phyloP scores from a whole-genome alignment of 805 yeast genomes.

The Nakazawaea populi region DNA sequence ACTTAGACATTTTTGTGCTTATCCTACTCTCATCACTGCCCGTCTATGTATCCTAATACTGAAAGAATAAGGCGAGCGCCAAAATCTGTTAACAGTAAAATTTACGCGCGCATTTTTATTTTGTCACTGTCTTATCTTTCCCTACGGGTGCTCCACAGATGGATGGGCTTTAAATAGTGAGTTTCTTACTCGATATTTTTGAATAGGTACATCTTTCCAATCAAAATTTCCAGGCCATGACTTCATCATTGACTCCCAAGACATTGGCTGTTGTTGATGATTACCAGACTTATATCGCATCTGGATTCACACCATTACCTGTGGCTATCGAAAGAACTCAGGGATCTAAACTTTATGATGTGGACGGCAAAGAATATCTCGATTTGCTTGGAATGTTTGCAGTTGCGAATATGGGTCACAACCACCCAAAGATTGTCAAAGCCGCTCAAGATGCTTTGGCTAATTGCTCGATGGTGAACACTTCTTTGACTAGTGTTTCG shows the following conservation, averaged over 20 bases:
- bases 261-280: conserved; percentile 9
- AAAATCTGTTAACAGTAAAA: too few relatives aligned
- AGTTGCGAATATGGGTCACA: conserved; percentile 24
- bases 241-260: background rate
- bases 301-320: conserved; percentile 21
- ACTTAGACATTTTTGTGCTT: conserved; percentile 11
- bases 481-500: conserved; percentile 18
- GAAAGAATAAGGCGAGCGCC: background rate
- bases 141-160: too few relatives aligned
- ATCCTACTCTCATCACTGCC: background rate
- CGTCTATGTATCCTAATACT: background rate
- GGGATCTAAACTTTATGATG: conserved; percentile 20
- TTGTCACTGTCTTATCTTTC: too few relatives aligned
- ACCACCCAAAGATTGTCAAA: conserved; percentile 22
- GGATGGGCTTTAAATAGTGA: too few relatives aligned
- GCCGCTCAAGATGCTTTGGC: conserved; percentile 19
- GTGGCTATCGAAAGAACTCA: conserved; percentile 17
- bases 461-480: conserved; percentile 17
- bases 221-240: background rate
- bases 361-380: conserved; percentile 22
- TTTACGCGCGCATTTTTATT: background rate
- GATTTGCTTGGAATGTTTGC: conserved; percentile 24
- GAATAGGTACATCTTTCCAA: too few relatives aligned
- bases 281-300: conserved; percentile 15
- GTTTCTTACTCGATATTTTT: too few relatives aligned